A percentile compares a stretch with the other conserved stretches of the same genome.
These are phyloP conservation scores for Physcia stellaris DNA, from an alignment of 495 filamentous ascomycete genomes.

Conservation along the genomic window DNA sequence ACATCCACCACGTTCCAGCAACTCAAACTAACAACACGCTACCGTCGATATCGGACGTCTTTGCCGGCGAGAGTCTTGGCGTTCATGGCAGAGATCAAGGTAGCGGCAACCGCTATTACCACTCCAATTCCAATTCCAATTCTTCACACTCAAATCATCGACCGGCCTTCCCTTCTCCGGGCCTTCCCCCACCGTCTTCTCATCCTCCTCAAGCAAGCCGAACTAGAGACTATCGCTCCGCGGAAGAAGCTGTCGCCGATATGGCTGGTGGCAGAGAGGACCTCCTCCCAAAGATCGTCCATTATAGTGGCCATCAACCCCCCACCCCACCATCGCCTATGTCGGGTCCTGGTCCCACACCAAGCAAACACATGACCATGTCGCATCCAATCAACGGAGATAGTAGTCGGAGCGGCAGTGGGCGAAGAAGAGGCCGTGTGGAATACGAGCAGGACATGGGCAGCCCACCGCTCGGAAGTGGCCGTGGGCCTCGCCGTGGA, in stretches of 20 bases:
- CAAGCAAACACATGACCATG: conserved; percentile 16
- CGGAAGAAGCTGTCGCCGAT: conserved; percentile 85
- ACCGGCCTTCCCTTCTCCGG: conserved; percentile 66
- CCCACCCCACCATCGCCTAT: conserved; percentile 85
- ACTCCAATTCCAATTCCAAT: conserved; percentile 36
- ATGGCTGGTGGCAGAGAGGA: conserved; percentile 85
- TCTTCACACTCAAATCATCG: conserved; percentile 58
- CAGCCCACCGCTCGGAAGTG: conserved; percentile 53
- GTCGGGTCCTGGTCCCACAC: conserved; percentile 22
- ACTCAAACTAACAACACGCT: conserved; percentile 84
- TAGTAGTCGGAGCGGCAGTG: conserved; percentile 27
- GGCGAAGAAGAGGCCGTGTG: conserved; percentile 60
- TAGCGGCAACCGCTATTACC: conserved; percentile 20
- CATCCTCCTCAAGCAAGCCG: conserved; percentile 39
- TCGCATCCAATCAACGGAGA: conserved; percentile 14
- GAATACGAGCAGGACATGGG: conserved; percentile 87
- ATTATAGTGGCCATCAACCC: conserved; percentile 82
- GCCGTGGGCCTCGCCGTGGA: conserved; percentile 44
- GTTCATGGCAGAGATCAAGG: conserved; percentile 28
- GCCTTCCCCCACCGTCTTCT: conserved; percentile 38
- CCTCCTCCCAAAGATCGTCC: conserved; percentile 79
- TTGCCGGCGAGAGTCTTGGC: conserved; percentile 68
- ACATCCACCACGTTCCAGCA: conserved; percentile 84
- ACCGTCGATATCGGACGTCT: conserved; percentile 89
- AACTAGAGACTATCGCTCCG: conserved; percentile 80